These are phyloP conservation scores for Arxiozyma telluris DNA, from an alignment of 1,139 yeast species.

Conservation along the genomic window DNA sequence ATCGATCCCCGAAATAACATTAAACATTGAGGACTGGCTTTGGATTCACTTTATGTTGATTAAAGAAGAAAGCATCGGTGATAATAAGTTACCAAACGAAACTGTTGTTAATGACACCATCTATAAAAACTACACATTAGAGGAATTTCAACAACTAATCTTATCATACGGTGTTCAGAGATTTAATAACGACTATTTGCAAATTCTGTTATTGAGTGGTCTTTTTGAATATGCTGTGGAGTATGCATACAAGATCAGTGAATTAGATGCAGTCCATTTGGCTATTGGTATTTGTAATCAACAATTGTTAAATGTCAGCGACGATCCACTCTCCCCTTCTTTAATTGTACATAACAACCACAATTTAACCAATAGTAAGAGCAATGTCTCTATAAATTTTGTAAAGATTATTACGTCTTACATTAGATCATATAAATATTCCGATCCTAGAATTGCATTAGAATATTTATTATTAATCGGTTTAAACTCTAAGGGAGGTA, in stretches of 20 bases:
- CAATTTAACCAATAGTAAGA: constrained; percentile 21
- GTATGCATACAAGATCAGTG: constrained; percentile 57
- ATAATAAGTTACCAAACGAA: neutral
- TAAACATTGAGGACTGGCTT: constrained; percentile 91
- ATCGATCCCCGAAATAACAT: constrained; percentile 65
- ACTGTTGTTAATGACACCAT: constrained; percentile 37
- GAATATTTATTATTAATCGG: constrained; percentile 76
- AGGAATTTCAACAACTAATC: constrained; percentile 65
- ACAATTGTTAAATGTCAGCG: constrained; percentile 54
- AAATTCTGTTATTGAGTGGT: constrained; percentile 66
- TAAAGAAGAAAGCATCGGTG: constrained; percentile 37
- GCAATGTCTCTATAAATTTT: constrained; percentile 42
- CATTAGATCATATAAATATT: constrained; percentile 70
- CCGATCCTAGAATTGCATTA: constrained; percentile 85
- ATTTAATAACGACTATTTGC: constrained; percentile 68
- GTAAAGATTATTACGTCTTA: constrained; percentile 58
- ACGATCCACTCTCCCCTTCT: constrained; percentile 15
- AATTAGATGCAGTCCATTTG: constrained; percentile 83
- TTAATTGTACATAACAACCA: neutral
- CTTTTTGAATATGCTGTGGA: constrained; percentile 76
- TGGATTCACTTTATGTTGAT: constrained; percentile 85
- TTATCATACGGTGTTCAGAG: constrained; percentile 65
- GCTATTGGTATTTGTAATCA: constrained; percentile 74
- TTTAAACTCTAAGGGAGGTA: constrained; percentile 32
- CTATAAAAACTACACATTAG: constrained; percentile 63